Evolutionary conservation across 495 filamentous ascomycete species (phyloP).

Genomic region (Penicillium odoratum): DNA sequence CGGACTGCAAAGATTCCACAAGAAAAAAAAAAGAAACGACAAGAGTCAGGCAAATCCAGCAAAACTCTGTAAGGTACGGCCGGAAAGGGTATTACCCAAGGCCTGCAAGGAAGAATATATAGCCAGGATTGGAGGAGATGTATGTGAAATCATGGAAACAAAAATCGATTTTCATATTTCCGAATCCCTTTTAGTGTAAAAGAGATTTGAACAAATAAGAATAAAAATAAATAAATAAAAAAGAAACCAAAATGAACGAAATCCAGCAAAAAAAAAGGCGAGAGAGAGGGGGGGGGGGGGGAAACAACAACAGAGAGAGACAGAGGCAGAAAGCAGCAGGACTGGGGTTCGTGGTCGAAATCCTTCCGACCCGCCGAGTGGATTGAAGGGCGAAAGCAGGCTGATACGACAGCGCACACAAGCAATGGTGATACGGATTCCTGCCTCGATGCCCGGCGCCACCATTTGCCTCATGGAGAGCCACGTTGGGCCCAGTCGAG

Average conservation of each 20-base stretch:
- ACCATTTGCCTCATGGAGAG: slow-evolving; percentile 28
- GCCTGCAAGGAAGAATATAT: slow-evolving; percentile 22
- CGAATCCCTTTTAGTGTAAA: neutral
- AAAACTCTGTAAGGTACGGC: slow-evolving; percentile 32
- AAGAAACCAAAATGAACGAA: slow-evolving; percentile 3
- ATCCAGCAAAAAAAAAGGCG: slow-evolving; percentile 2
- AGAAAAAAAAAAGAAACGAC: slow-evolving; percentile 28
- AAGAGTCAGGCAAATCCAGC: slow-evolving; percentile 20
- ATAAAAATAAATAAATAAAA: slow-evolving; percentile 6
- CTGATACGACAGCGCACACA: slow-evolving; percentile 33
- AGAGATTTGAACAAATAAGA: slow-evolving; percentile 12
- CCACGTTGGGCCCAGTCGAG: slow-evolving; percentile 30
- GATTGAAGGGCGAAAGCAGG: slow-evolving; percentile 23
- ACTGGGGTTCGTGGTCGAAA: slow-evolving; percentile 29
- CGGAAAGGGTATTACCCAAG: slow-evolving; percentile 22
- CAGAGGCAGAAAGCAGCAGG: slow-evolving; percentile 8
- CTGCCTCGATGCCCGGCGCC: slow-evolving; percentile 29
- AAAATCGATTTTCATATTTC: neutral
- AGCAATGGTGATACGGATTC: slow-evolving; percentile 34
- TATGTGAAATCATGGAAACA: slow-evolving; percentile 4
- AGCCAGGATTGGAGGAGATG: slow-evolving; percentile 9
- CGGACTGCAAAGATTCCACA: slow-evolving; percentile 33
- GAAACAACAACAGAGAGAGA: neutral
- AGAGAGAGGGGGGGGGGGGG: neutral
- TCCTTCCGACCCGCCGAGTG: slow-evolving; percentile 30